Percentiles rank a stretch among this genome's conserved stretches.
phyloP scores from a whole-genome alignment of 1,284 basidiomycete genomes.

The Trichosporon coremiiforme region DNA sequence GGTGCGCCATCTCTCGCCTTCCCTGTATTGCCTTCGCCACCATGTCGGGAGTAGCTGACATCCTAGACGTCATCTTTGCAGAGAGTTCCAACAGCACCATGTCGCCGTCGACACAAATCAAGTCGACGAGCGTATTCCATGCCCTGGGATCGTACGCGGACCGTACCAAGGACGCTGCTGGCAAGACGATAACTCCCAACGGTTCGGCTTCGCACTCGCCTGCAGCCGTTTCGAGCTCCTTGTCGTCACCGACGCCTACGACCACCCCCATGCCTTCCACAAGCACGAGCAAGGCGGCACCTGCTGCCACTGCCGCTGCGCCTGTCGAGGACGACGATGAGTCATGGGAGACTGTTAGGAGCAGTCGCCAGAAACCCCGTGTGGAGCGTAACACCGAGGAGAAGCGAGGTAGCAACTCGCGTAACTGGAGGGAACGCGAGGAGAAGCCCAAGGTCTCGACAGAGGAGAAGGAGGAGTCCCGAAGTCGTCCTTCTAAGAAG shows the following conservation, averaged over 20 bases:
- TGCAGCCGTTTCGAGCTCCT: slow-evolving; percentile 20
- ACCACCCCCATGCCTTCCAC: slow-evolving; percentile 19
- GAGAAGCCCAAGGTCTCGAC: slow-evolving; percentile 25
- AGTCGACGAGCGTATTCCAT: slow-evolving; percentile 48
- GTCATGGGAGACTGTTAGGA: slow-evolving; percentile 29
- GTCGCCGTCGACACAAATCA: slow-evolving; percentile 28
- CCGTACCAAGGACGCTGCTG: slow-evolving; percentile 41
- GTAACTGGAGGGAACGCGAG: slow-evolving; percentile 34
- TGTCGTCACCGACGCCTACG: slow-evolving; percentile 20
- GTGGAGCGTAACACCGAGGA: slow-evolving; percentile 32
- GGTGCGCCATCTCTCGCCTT: slow-evolving; percentile 14
- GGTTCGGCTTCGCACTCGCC: slow-evolving; percentile 18
- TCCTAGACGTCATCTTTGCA: neutral
- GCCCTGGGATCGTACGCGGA: slow-evolving; percentile 54
- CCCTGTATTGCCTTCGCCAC: neutral
- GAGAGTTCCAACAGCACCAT: slow-evolving; percentile 17
- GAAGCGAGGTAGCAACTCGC: slow-evolving; percentile 44
- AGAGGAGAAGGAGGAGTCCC: slow-evolving; percentile 24
- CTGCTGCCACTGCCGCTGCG: slow-evolving; percentile 16
- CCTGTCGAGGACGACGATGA: slow-evolving; percentile 24
- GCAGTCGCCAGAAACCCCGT: slow-evolving; percentile 27
- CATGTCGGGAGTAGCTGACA: neutral
- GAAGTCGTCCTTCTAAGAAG: slow-evolving; percentile 26
- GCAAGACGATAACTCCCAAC: slow-evolving; percentile 17
- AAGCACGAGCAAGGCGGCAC: slow-evolving; percentile 4